phyloP scores from a whole-genome alignment of 2,329 filamentous ascomycete species.

The Calycina herbarum region DNA sequence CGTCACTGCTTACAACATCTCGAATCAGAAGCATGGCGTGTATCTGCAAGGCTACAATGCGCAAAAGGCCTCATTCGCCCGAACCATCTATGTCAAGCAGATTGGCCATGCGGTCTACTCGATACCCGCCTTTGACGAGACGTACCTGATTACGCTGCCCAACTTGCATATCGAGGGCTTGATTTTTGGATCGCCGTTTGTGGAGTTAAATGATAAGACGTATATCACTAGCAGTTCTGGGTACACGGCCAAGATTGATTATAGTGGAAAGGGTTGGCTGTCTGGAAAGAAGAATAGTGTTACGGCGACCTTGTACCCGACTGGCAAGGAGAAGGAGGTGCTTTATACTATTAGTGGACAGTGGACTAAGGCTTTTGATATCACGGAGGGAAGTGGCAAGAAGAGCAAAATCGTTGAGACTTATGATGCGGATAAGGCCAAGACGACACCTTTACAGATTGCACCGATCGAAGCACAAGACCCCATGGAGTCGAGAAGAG shows the following conservation, averaged over 20 bases:
- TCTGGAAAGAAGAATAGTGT: slow-evolving; percentile 95
- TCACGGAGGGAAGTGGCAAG: slow-evolving; percentile 66
- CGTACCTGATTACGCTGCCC: slow-evolving; percentile 88
- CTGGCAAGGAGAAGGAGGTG: slow-evolving; percentile 69
- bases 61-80: slow-evolving; percentile 92
- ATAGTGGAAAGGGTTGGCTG: slow-evolving; percentile 90
- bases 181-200: slow-evolving; percentile 81
- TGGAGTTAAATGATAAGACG: slow-evolving; percentile 83
- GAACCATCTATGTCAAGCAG: slow-evolving; percentile 93
- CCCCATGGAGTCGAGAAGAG: slow-evolving; percentile 80
- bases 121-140: slow-evolving; percentile 57
- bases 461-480: slow-evolving; percentile 77
- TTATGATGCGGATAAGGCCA: slow-evolving; percentile 58
- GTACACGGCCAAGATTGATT: slow-evolving; percentile 87
- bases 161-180: slow-evolving; percentile 91
- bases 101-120: slow-evolving; percentile 85
- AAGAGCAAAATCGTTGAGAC: slow-evolving; percentile 55
- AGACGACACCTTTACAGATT: slow-evolving; percentile 68
- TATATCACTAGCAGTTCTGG: slow-evolving; percentile 86
- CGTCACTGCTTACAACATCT: slow-evolving; percentile 90
- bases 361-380: slow-evolving; percentile 82
- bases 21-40: slow-evolving; percentile 81
- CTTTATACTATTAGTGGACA: slow-evolving; percentile 84
- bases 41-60: slow-evolving; percentile 86
- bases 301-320: slow-evolving; percentile 69